Evolutionary conservation across 176 grass and related monocot species (phyloP).

Genomic region (Elymus sibiricus): DNA sequence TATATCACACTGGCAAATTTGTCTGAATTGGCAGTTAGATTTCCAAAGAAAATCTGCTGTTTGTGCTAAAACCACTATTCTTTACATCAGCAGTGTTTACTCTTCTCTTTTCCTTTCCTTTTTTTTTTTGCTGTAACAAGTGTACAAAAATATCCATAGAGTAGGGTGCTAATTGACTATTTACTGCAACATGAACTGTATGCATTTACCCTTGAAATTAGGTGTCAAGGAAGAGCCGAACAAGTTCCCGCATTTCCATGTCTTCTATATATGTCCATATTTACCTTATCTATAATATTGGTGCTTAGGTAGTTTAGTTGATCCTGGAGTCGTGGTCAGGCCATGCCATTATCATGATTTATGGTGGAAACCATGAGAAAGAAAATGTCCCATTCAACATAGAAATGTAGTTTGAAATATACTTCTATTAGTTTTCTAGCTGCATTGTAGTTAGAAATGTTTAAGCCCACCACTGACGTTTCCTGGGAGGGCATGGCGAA

Average conservation of each 20-base stretch:
- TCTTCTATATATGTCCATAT: background rate
- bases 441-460: no score
- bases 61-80: slow-evolving; percentile 33
- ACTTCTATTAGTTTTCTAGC: no score
- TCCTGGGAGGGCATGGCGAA: no score
- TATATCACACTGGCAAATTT: slow-evolving; percentile 27
- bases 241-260: background rate
- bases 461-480: no score
- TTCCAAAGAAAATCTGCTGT: background rate
- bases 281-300: background rate
- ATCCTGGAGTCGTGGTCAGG: background rate
- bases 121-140: background rate
- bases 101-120: background rate
- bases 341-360: background rate
- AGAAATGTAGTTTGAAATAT: no score
- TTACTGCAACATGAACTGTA: background rate
- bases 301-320: background rate
- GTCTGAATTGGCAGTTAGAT: slow-evolving; percentile 26
- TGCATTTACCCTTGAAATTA: background rate
- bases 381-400: background rate
- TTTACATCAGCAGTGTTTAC: background rate
- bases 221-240: background rate
- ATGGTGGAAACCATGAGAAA: background rate
- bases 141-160: slow-evolving; percentile 18
- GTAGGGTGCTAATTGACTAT: slow-evolving; percentile 2